phyloP scores from a whole-genome alignment of 306 rosid genomes.

The Pterocarpus santalinus region DNA sequence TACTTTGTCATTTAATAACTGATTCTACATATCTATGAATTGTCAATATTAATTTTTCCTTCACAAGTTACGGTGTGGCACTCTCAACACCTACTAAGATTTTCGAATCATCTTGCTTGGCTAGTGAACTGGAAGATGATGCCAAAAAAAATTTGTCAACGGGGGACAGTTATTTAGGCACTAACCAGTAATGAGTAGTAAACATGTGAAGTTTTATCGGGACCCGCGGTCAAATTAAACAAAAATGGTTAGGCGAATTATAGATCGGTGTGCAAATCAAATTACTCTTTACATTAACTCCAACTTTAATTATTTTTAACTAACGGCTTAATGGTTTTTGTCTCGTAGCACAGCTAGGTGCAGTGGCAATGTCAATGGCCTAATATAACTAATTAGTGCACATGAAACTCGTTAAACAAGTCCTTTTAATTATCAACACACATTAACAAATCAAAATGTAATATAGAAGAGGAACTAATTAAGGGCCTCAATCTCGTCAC shows the following conservation, averaged over 20 bases:
- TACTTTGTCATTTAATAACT: too few relatives aligned
- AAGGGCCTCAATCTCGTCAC: constrained; percentile 36
- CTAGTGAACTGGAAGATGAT: not conserved
- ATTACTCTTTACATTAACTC: constrained; percentile 25
- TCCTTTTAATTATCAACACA: constrained; percentile 33
- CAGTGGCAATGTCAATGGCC: constrained; percentile 53
- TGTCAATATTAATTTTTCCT: too few relatives aligned
- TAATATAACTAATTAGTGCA: constrained; percentile 40
- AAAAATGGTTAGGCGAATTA: constrained; percentile 17
- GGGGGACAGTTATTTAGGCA: constrained; percentile 23
- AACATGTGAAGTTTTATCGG: constrained; percentile 57
- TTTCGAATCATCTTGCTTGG: not conserved
- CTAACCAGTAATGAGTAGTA: not conserved
- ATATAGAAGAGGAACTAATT: constrained; percentile 30
- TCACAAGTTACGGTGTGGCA: constrained; percentile 6
- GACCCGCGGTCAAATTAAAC: constrained; percentile 48
- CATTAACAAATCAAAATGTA: constrained; percentile 15
- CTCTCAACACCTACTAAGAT: not conserved
- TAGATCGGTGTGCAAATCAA: constrained; percentile 42
- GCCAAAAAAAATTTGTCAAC: not conserved
- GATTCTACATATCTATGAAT: too few relatives aligned
- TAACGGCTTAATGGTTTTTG: constrained; percentile 41
- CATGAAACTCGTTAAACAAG: constrained; percentile 50
- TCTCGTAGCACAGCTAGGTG: constrained; percentile 44
- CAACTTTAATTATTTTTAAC: constrained; percentile 37